Conservation (phyloP, 2,329 filamentous ascomycete species). For the Colletotrichum gloeosporioides region DNA sequence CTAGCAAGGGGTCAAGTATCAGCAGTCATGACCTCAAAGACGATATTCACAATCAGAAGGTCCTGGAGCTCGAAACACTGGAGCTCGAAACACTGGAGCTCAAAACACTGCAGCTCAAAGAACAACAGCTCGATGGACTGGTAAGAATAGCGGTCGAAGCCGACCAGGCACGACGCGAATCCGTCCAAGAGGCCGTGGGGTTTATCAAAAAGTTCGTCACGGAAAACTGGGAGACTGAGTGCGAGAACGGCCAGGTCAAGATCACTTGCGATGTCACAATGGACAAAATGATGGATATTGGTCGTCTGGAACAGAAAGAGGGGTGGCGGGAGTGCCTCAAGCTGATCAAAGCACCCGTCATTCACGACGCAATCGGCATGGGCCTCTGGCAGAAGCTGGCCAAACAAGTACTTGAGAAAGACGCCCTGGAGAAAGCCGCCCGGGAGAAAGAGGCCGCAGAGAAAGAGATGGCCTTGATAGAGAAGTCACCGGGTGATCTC, state of each 20-base stretch:
- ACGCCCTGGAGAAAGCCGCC: too few species aligned
- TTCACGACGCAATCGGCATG: slow-evolving; percentile 8
- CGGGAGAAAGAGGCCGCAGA: not conserved
- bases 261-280: slow-evolving; percentile 10
- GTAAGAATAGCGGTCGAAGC: too few species aligned
- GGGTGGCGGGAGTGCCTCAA: not conserved
- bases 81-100: too few species aligned
- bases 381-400: not conserved
- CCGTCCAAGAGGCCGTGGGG: not conserved
- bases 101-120: too few species aligned
- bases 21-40: not conserved
- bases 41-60: not conserved
- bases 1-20: not conserved
- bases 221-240: not conserved
- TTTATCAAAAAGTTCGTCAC: not conserved
- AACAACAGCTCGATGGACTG: too few species aligned
- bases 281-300: not conserved
- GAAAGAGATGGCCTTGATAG: not conserved
- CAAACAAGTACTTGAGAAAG: not conserved
- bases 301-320: not conserved
- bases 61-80: too few species aligned
- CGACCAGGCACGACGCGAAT: not conserved
- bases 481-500: not conserved
- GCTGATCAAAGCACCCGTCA: slow-evolving; percentile 11
- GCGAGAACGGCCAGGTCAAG: slow-evolving; percentile 3